These are phyloP conservation scores for Trichomonas gallinae DNA, from an alignment of 208 protist species.

Conservation along the genomic window DNA sequence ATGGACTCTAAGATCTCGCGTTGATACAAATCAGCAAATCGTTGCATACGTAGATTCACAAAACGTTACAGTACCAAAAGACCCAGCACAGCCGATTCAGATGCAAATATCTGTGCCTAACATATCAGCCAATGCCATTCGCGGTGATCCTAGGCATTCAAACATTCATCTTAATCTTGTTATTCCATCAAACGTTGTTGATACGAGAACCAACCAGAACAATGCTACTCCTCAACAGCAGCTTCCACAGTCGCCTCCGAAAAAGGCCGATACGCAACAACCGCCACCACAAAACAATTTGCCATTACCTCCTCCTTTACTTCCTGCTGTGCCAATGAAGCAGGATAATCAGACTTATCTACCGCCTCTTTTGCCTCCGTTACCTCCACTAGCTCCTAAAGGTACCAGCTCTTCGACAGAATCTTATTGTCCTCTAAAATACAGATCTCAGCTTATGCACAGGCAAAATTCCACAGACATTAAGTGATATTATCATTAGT, in stretches of 20 bases:
- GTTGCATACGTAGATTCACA: neutral
- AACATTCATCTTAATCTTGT: neutral
- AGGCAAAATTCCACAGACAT: neutral
- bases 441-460: neutral
- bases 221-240: neutral
- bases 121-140: neutral
- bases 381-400: neutral
- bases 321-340: neutral
- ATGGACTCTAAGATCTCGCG: neutral
- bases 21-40: neutral
- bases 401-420: neutral
- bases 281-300: neutral
- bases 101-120: neutral
- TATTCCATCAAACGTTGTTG: neutral
- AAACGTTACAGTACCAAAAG: neutral
- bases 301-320: neutral
- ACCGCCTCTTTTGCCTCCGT: neutral
- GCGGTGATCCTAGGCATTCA: neutral
- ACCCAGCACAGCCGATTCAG: neutral
- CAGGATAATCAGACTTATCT: neutral
- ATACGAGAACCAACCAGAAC: neutral
- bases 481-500: neutral
- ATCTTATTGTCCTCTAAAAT: neutral
- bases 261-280: no score
- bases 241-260: neutral